A percentile compares a stretch with the other conserved stretches of the same genome.
Conservation (phyloP, 805 yeast species). For the Citeromyces matritensis region DNA sequence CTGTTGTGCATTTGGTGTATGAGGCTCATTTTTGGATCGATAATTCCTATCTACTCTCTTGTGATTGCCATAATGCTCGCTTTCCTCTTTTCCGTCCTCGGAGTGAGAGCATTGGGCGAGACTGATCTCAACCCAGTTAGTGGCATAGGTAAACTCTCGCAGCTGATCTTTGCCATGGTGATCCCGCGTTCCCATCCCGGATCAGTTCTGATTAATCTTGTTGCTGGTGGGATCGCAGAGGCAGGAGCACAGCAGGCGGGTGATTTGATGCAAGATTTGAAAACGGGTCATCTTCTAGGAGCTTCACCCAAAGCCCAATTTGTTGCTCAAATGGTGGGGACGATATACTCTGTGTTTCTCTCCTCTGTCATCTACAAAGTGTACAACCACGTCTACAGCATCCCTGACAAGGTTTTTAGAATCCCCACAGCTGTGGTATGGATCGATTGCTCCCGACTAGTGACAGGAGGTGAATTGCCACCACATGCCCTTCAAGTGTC, state of each 20-base stretch:
- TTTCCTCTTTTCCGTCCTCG: conserved; percentile 64
- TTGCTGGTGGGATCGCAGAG: conserved; percentile 95
- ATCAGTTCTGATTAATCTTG: conserved; percentile 67
- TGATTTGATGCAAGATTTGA: conserved; percentile 92
- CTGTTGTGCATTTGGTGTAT: conserved; percentile 53
- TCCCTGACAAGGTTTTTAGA: conserved; percentile 71
- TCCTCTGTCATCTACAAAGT: conserved; percentile 73
- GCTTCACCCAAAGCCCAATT: conserved; percentile 92
- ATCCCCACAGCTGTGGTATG: conserved; percentile 93
- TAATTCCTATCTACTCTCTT: conserved; percentile 60
- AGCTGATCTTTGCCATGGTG: conserved; percentile 69
- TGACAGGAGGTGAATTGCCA: conserved; percentile 85
- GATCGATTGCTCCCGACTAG: conserved; percentile 91
- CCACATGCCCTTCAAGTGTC: conserved; percentile 54
- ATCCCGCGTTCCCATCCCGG: conserved; percentile 68
- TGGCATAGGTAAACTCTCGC: conserved; percentile 92
- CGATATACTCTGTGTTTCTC: conserved; percentile 66
- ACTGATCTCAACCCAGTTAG: conserved; percentile 95
- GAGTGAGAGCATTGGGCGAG: conserved; percentile 91
- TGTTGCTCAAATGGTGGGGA: conserved; percentile 78
- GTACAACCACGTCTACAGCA: conserved; percentile 69
- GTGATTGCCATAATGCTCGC: conserved; percentile 61
- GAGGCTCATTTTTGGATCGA: conserved; percentile 49
- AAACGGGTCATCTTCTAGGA: conserved; percentile 83
- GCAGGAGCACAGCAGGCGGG: conserved; percentile 99